phyloP scores from a whole-genome alignment of 371 early-diverging fungal genomes.

The Syncephalastrum monosporum region DNA sequence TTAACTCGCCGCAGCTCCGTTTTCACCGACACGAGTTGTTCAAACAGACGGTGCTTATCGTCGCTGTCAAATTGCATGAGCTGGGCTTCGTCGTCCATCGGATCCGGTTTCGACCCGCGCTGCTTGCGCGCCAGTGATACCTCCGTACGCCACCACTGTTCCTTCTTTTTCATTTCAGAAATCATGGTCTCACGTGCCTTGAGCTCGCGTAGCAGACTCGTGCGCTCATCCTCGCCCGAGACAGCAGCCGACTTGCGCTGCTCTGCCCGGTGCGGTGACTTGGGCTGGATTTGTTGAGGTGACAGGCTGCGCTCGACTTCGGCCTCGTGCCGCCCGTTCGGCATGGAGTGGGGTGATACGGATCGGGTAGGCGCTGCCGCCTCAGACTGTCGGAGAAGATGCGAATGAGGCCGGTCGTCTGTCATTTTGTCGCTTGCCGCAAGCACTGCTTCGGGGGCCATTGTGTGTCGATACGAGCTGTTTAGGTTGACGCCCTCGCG shows the following conservation, averaged over 20 bases:
- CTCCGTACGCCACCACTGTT: conserved; percentile 57
- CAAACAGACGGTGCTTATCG: conserved; percentile 39
- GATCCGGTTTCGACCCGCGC: conserved; percentile 18
- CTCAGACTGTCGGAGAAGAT: conserved; percentile 5
- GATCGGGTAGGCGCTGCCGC: conserved; percentile 4
- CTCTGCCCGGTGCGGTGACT: not conserved
- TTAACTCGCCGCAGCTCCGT: conserved; percentile 46
- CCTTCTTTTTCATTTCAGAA: conserved; percentile 48
- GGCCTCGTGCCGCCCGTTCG: conserved; percentile 6
- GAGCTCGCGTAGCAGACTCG: conserved; percentile 37
- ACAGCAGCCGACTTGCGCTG: not conserved
- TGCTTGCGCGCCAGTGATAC: conserved; percentile 44
- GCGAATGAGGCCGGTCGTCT: conserved; percentile 17
- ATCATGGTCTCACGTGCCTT: conserved; percentile 39
- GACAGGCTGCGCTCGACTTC: conserved; percentile 7
- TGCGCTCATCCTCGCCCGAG: conserved; percentile 24
- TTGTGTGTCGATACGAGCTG: conserved; percentile 25
- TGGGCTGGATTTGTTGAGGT: conserved; percentile 5
- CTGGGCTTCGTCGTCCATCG: conserved; percentile 31
- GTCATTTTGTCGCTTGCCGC: not conserved
- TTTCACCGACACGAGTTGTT: conserved; percentile 42
- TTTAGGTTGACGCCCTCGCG: conserved; percentile 50
- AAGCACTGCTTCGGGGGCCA: conserved; percentile 6
- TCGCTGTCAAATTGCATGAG: conserved; percentile 37
- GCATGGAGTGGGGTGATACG: conserved; percentile 4